Percentiles rank a stretch among this genome's conserved stretches.
These are phyloP conservation scores for Groenewaldozyma salmanticensis DNA, from an alignment of 805 yeast genomes.

Conservation along the genomic window DNA sequence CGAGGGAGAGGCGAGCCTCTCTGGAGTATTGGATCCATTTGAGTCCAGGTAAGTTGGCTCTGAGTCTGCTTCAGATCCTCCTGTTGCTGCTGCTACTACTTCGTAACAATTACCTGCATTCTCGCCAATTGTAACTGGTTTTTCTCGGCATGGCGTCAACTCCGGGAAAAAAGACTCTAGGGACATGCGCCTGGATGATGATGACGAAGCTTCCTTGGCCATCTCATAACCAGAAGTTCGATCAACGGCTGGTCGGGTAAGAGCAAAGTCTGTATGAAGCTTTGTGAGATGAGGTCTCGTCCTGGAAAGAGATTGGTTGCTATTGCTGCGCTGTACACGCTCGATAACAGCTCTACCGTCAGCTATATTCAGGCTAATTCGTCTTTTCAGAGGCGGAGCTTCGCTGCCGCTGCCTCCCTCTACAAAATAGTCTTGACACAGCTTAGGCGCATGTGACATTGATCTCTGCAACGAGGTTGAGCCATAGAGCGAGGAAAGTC, in stretches of 20 bases:
- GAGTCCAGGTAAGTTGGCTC: background rate
- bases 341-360: conserved; percentile 8
- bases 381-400: conserved; percentile 6
- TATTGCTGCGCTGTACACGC: background rate
- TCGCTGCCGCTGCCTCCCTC: background rate
- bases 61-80: background rate
- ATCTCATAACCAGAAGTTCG: too few species aligned
- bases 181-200: conserved; percentile 8
- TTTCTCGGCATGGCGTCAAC: conserved; percentile 5
- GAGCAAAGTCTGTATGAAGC: too few species aligned
- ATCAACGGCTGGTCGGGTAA: too few species aligned
- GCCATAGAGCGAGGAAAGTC: too few species aligned
- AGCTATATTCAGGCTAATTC: conserved; percentile 10
- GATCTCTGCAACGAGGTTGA: too few species aligned
- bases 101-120: background rate
- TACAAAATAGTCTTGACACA: background rate
- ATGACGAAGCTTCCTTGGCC: too few species aligned
- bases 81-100: too few species aligned
- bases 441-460: too few species aligned
- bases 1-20: background rate
- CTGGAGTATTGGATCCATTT: background rate
- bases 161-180: conserved; percentile 15
- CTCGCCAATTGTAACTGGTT: background rate
- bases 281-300: background rate
- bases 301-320: background rate